Conservation (phyloP, 2,329 filamentous ascomycete genomes). For the Penicillium nordicum region DNA sequence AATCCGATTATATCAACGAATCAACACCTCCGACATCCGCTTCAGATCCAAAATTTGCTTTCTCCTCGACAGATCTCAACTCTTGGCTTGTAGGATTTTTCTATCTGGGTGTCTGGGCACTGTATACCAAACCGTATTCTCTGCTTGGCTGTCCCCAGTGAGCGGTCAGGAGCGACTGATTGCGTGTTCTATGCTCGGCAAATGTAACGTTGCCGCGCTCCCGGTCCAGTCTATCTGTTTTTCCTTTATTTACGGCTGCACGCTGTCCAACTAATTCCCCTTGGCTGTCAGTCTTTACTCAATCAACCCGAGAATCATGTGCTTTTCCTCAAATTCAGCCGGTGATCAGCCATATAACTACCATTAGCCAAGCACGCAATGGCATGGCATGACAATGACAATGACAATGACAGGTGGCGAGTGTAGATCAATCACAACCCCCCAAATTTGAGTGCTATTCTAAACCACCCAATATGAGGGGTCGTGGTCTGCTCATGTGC, state of each 20-base stretch:
- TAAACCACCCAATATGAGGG: background rate
- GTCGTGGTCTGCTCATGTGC: background rate
- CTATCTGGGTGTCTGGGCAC: conserved; percentile 8
- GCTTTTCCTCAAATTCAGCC: background rate
- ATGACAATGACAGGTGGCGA: background rate
- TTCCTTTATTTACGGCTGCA: background rate
- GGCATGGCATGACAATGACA: background rate
- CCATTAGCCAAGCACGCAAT: background rate
- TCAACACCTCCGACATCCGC: background rate
- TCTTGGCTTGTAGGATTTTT: conserved; percentile 3
- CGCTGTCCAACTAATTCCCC: background rate
- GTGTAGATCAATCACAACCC: conserved; percentile 2
- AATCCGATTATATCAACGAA: conserved; percentile 1
- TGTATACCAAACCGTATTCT: conserved; percentile 6
- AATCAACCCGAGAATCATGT: background rate
- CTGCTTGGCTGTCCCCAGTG: conserved; percentile 12
- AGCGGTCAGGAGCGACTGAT: conserved; percentile 12
- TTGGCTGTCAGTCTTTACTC: background rate
- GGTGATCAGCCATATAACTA: background rate
- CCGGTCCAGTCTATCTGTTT: background rate
- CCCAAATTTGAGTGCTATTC: background rate
- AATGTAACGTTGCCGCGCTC: background rate
- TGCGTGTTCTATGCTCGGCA: conserved; percentile 14
- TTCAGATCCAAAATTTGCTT: background rate
- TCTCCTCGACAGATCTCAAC: background rate